Evolutionary conservation across 192 early-diverging fungal genomes (phyloP).

Genomic region (Podila epicladia): DNA sequence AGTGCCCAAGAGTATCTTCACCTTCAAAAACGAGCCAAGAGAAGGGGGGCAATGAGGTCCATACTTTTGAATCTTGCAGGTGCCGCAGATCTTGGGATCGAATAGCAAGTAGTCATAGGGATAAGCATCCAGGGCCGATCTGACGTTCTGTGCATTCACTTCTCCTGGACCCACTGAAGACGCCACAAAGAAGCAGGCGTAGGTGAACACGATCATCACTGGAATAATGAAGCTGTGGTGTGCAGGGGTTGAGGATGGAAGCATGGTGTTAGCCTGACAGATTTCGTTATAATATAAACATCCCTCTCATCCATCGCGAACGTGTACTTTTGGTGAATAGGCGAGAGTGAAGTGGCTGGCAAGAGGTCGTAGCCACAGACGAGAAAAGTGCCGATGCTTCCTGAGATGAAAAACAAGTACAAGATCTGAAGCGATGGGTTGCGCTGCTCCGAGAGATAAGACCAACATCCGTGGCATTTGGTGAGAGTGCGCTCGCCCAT

Average conservation of each 20-base stretch:
- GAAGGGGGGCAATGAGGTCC: too few relatives aligned
- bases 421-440: slow-evolving; percentile 41
- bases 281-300: background rate
- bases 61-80: slow-evolving; percentile 64
- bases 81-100: slow-evolving; percentile 59
- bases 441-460: slow-evolving; percentile 29
- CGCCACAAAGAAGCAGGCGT: slow-evolving; percentile 57
- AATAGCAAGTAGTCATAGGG: slow-evolving; percentile 58
- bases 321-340: slow-evolving; percentile 29
- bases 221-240: slow-evolving; percentile 52
- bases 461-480: slow-evolving; percentile 38
- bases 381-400: slow-evolving; percentile 32
- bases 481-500: slow-evolving; percentile 17
- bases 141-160: slow-evolving; percentile 53
- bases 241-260: too few relatives aligned
- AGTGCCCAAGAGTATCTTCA: background rate
- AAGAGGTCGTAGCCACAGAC: slow-evolving; percentile 37
- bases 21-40: too few relatives aligned
- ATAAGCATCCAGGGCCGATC: slow-evolving; percentile 51
- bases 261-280: background rate
- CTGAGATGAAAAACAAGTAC: slow-evolving; percentile 48
- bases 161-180: slow-evolving; percentile 57
- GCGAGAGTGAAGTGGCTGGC: slow-evolving; percentile 16
- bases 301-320: background rate
- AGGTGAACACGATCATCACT: slow-evolving; percentile 53